Base-by-base conservation (phyloP, 257 asterid genomes). In the Verbena officinalis region DNA sequence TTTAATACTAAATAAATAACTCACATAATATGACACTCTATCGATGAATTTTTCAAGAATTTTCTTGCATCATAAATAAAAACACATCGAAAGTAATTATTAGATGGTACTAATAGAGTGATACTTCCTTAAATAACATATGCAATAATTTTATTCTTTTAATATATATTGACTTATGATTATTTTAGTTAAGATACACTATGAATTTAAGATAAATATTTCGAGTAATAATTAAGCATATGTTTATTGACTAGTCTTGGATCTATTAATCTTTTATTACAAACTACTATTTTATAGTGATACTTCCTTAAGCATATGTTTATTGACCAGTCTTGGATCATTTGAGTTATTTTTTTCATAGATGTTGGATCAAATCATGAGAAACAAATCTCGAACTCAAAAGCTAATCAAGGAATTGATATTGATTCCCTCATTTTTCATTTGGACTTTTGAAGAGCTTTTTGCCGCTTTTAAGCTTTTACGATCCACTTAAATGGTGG, bases 311-410 rank as follows among this genome's bases (percentile, higher is more conserved):
- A n/a, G n/a, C n/a, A n/a, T n/a, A n/a, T n/a, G 45, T 24, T 42
- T 7, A 21, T 42, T 15, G 55, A 13, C 45, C n/a, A 53, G 53
- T 39, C 33, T 53, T n/a, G n/a, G 42, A 65, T 30, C 16, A 57
- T 16, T 42, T 54, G 34, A 40, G 17, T 65, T 55, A 45, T 16
- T 24, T 67, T 55, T 0, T 55, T 2, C 38, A 27, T 30, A 42
- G 30, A 42, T 34, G 44, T 67, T 24, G 57, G 19, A 43, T 30
- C 59, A 33, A 31, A 67, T 55, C 58, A 65, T 16, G 51, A 30
- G 16, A 19, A 52, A 30, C 62, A 20, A 24, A 9, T 50, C 52
- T 51, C 48, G 40, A 60, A 59, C 24, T 21, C 42, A 49, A 40
- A 46, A 51, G 55, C 24, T 59, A 49, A 68, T 63, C 42, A 39